A percentile compares a stretch with the other conserved stretches of the same genome.
Evolutionary conservation across 1,139 yeast species (phyloP).

Genomic region (Geotrichum klebahnii): DNA sequence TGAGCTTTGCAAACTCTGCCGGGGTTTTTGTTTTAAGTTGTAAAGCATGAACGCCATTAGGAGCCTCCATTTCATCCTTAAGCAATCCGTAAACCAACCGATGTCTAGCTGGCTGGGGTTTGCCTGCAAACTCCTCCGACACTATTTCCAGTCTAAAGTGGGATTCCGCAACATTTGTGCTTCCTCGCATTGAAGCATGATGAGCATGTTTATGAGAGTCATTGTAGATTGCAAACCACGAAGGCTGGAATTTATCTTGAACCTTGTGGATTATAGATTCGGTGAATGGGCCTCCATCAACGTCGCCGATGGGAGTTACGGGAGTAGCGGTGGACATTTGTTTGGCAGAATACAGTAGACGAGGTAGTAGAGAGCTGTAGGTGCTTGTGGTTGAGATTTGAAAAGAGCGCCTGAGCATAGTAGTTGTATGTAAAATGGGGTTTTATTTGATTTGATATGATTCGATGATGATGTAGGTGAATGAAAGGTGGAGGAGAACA

Average conservation of each 20-base stretch:
- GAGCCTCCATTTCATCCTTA: conserved; percentile 63
- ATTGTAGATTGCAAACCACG: conserved; percentile 56
- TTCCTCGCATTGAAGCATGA: conserved; percentile 78
- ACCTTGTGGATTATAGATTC: conserved; percentile 49
- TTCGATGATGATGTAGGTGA: no score
- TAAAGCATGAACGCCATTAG: conserved; percentile 78
- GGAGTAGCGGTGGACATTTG: conserved; percentile 13
- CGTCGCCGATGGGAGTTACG: conserved; percentile 18
- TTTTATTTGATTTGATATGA: no score
- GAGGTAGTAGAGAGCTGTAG: background rate
- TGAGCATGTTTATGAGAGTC: conserved; percentile 89
- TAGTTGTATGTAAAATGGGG: no score
- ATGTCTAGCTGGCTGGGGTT: conserved; percentile 71
- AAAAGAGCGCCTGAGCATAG: conserved; percentile 2
- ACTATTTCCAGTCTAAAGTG: conserved; percentile 70
- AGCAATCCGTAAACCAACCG: conserved; percentile 65
- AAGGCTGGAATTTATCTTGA: conserved; percentile 47
- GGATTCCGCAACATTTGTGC: conserved; percentile 70
- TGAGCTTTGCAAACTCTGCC: conserved; percentile 37
- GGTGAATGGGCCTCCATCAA: conserved; percentile 46
- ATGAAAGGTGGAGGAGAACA: no score
- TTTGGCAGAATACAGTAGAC: background rate
- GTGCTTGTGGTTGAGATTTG: no score
- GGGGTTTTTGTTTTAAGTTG: conserved; percentile 82
- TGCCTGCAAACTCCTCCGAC: conserved; percentile 64